phyloP scores from a whole-genome alignment of 2,329 filamentous ascomycete genomes.

The Xylaria sp. region DNA sequence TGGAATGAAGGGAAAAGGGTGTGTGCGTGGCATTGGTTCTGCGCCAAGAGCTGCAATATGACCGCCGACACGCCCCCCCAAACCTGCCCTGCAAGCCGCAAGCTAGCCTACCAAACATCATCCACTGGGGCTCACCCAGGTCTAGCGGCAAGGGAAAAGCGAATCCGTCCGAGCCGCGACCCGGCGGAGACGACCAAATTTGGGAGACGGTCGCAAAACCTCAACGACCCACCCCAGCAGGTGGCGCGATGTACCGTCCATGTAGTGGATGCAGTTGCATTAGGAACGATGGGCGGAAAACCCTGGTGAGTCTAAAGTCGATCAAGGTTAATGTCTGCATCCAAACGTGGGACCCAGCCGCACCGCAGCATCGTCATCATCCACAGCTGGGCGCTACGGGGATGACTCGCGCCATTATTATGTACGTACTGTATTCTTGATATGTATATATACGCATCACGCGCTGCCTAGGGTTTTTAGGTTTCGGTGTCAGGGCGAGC shows the following conservation, averaged over 20 bases:
- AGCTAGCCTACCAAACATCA: slow-evolving; percentile 44
- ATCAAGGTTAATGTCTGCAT: slow-evolving; percentile 40
- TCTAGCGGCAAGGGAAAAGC: slow-evolving; percentile 48
- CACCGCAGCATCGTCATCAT: slow-evolving; percentile 37
- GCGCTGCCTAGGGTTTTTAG: slow-evolving; percentile 30
- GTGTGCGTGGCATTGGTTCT: slow-evolving; percentile 41
- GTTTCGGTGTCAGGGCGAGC: slow-evolving; percentile 32
- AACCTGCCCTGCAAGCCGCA: slow-evolving; percentile 45
- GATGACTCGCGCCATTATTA: slow-evolving; percentile 40
- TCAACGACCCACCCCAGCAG: slow-evolving; percentile 40
- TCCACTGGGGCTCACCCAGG: slow-evolving; percentile 44
- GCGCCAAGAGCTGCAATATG: slow-evolving; percentile 47
- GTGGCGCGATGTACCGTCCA: slow-evolving; percentile 43
- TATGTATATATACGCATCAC: slow-evolving; percentile 29
- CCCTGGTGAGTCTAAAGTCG: slow-evolving; percentile 42
- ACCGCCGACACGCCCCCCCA: slow-evolving; percentile 44
- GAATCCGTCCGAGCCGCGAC: slow-evolving; percentile 50
- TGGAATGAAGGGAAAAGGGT: slow-evolving; percentile 36
- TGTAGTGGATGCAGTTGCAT: slow-evolving; percentile 44
- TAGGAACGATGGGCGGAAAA: slow-evolving; percentile 39
- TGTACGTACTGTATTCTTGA: too few species aligned
- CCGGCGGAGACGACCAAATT: slow-evolving; percentile 49
- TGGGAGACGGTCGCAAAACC: slow-evolving; percentile 46
- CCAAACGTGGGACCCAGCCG: slow-evolving; percentile 43
- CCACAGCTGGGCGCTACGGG: slow-evolving; percentile 35